Evolutionary conservation across 2,329 filamentous ascomycete genomes (phyloP).

Genomic region (Cytospora piceicola): DNA sequence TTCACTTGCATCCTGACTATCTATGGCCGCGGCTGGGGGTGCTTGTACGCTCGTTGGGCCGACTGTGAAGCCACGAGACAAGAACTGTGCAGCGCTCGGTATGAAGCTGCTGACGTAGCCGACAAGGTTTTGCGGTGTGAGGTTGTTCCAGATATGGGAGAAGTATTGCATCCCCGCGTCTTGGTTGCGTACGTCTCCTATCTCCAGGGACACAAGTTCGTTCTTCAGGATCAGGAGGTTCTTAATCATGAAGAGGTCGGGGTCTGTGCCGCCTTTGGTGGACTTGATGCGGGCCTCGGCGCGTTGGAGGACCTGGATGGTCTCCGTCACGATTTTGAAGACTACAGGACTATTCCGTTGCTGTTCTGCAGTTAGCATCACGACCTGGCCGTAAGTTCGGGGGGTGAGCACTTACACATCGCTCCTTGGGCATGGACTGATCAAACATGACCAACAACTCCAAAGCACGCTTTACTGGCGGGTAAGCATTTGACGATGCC

Average conservation of each 20-base stretch:
- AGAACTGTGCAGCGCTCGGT: conserved; percentile 58
- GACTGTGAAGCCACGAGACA: conserved; percentile 41
- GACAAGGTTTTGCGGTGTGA: conserved; percentile 61
- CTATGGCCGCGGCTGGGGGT: conserved; percentile 41
- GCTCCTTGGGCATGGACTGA: conserved; percentile 65
- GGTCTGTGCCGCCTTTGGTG: conserved; percentile 65
- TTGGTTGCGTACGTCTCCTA: conserved; percentile 68
- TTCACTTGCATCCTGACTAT: conserved; percentile 62
- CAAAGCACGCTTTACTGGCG: conserved; percentile 60
- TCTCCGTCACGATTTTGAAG: conserved; percentile 82
- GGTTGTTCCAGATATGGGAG: conserved; percentile 66
- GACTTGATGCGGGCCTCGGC: conserved; percentile 73
- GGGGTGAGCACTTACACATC: conserved; percentile 53
- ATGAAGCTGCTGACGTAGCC: conserved; percentile 63
- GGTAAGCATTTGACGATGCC: conserved; percentile 61
- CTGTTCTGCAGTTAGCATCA: conserved; percentile 37
- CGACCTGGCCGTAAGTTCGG: not conserved
- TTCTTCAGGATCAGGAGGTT: conserved; percentile 95
- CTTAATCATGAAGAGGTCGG: conserved; percentile 90
- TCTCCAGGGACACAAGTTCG: conserved; percentile 93
- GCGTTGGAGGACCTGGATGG: conserved; percentile 78
- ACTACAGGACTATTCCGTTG: conserved; percentile 59
- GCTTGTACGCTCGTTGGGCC: conserved; percentile 36
- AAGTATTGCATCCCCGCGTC: conserved; percentile 63
- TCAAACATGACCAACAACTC: conserved; percentile 66